Base-by-base conservation (phyloP, 2,329 filamentous ascomycete species). In the Nakataea oryzae region DNA sequence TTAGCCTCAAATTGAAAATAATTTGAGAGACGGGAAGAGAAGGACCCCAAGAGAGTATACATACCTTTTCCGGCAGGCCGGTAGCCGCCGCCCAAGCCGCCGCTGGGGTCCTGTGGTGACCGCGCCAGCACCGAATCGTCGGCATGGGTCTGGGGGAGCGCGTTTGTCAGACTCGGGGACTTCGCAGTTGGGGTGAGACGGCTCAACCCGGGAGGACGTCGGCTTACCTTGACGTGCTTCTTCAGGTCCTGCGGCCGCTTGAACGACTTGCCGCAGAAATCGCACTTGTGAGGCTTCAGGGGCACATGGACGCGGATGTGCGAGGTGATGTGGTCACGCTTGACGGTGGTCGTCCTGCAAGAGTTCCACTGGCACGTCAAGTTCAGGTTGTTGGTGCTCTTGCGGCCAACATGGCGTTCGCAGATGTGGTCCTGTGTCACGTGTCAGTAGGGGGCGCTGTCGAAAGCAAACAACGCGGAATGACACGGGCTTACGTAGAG, bases 301-400 rank as follows among this genome's bases (percentile, higher is more conserved):
- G 95, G 95, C n/a, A 99, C 93, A 74, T 99, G 95, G 61, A 97
- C 95, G 67, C 95, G 91, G 70, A 99, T 97, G 77, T 99, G 95
- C 60, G 95, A 97, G 60, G 95, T 99, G 76, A 99, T 99, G 79
- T 99, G 95, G 71, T 97, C 95, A 70, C 95, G 91, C 83, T 99
- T 97, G 74, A 97, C 93, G 2, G 93, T 97, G 58, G 93, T 97
- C 27, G 93, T 97, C 66, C 92, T 87, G 79, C 95, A 99, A 66
- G 88, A 89, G 69, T 93, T 95, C 95, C 95, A 99, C 74, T 96
- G 91, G 78, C 95, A 99, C 62, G 92, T 97, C 73, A 99, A 78
- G 76, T 95, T 97, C 71, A 99, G 82, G 78, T 99, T 99, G 81
- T 97, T 97, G 72, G 95, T 99, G 79, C 91, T 96, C 82, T 99